phyloP scores from a whole-genome alignment of 768 basidiomycete species.

The Melanogaster broomeanus region DNA sequence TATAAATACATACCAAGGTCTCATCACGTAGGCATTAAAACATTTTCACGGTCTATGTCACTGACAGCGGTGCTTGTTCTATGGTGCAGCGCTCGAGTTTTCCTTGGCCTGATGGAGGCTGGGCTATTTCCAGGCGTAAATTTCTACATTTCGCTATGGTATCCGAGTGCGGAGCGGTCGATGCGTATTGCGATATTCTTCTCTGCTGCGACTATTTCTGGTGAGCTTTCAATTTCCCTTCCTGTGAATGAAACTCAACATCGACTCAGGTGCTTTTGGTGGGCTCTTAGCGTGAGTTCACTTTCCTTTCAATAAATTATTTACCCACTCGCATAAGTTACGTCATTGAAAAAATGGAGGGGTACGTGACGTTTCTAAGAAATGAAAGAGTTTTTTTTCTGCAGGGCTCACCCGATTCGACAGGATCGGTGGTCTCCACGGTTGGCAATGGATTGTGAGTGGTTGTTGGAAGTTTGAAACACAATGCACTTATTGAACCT shows the following conservation, averaged over 20 bases:
- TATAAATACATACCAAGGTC: constrained; percentile 33
- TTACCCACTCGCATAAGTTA: too few species aligned
- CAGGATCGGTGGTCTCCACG: constrained; percentile 32
- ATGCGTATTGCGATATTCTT: constrained; percentile 64
- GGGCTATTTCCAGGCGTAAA: constrained; percentile 45
- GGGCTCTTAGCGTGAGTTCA: constrained; percentile 47
- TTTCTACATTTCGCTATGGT: constrained; percentile 58
- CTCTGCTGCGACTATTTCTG: constrained; percentile 58
- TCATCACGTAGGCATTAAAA: constrained; percentile 28
- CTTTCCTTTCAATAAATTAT: not conserved
- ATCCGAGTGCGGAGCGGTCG: constrained; percentile 58
- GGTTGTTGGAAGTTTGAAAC: not conserved
- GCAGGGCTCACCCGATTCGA: not conserved
- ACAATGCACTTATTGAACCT: constrained; percentile 6
- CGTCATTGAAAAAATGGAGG: constrained; percentile 35
- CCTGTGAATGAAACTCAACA: not conserved
- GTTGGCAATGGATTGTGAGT: constrained; percentile 41
- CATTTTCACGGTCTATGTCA: not conserved
- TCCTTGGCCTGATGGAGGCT: constrained; percentile 50
- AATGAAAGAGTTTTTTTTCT: not conserved
- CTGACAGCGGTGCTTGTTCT: not conserved
- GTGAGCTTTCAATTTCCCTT: constrained; percentile 18
- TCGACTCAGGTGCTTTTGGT: constrained; percentile 41
- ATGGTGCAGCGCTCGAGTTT: constrained; percentile 38
- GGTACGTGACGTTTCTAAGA: constrained; percentile 31